These are phyloP conservation scores for Phyllosticta citribraziliensis DNA, from an alignment of 2,329 filamentous ascomycete genomes.

Conservation along the genomic window DNA sequence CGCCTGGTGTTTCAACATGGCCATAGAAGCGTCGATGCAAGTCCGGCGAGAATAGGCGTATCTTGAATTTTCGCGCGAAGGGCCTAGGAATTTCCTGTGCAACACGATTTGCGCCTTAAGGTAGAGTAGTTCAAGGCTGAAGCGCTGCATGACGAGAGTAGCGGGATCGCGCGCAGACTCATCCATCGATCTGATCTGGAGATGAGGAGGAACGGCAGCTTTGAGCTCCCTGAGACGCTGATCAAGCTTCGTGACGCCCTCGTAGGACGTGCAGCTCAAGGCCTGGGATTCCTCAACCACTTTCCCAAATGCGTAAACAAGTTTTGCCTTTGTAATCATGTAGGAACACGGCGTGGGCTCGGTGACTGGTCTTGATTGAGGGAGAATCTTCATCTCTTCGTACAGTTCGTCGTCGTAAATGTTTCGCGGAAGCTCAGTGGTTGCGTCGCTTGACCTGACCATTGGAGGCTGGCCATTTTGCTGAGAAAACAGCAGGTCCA, in stretches of 20 bases:
- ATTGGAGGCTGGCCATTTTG: conserved; percentile 54
- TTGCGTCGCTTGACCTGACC: conserved; percentile 64
- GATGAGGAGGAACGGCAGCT: conserved; percentile 65
- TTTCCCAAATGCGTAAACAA: conserved; percentile 59
- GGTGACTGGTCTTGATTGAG: conserved; percentile 54
- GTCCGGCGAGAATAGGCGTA: conserved; percentile 76
- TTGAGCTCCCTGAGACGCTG: conserved; percentile 46
- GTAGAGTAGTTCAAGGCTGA: conserved; percentile 74
- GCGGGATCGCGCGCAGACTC: conserved; percentile 62
- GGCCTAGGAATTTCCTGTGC: conserved; percentile 77
- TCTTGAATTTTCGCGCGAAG: conserved; percentile 65
- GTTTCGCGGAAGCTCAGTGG: conserved; percentile 66
- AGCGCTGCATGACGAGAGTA: conserved; percentile 66
- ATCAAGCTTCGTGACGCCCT: conserved; percentile 52
- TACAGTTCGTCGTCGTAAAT: conserved; percentile 74
- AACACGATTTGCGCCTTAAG: conserved; percentile 83
- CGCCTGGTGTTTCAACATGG: conserved; percentile 66
- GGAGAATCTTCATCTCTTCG: conserved; percentile 56
- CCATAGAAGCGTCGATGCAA: conserved; percentile 79
- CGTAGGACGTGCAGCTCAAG: conserved; percentile 51
- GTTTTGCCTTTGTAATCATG: conserved; percentile 62
- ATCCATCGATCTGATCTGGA: conserved; percentile 65
- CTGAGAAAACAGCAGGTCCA: conserved; percentile 68
- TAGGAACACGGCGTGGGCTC: conserved; percentile 71
- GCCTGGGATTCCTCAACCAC: conserved; percentile 60